Percentiles rank a stretch among this genome's conserved stretches.
These are phyloP conservation scores for Botrytis hyacinthi DNA, from an alignment of 2,329 filamentous ascomycete species.

Conservation along the genomic window DNA sequence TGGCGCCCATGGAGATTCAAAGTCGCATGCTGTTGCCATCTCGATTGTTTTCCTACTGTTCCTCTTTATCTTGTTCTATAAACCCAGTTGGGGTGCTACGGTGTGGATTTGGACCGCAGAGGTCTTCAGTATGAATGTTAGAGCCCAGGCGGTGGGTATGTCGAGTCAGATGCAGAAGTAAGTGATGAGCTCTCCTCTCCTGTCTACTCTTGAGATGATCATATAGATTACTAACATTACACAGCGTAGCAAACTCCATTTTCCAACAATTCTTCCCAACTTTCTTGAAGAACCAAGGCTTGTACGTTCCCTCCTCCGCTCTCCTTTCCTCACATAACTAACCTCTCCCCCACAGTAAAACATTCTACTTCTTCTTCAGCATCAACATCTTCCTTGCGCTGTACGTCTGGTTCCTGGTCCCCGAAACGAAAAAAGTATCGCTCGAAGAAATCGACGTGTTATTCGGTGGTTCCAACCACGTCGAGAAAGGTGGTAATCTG, in stretches of 20 bases:
- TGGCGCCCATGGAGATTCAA: slow-evolving; percentile 33
- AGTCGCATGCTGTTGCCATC: slow-evolving; percentile 53
- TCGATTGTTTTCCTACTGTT: slow-evolving; percentile 66
- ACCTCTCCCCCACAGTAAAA: slow-evolving; percentile 1
- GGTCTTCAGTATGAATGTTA: slow-evolving; percentile 68
- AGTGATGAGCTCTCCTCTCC: not conserved
- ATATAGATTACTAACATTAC: not conserved
- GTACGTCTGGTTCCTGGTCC: slow-evolving; percentile 62
- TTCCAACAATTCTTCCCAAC: slow-evolving; percentile 21
- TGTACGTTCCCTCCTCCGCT: not conserved
- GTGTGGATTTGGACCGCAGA: slow-evolving; percentile 71
- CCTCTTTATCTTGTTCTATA: slow-evolving; percentile 66
- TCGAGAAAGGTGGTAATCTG: not conserved
- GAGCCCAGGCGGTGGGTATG: slow-evolving; percentile 68
- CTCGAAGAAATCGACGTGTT: slow-evolving; percentile 64
- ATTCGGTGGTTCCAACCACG: slow-evolving; percentile 44
- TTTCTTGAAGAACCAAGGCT: slow-evolving; percentile 15
- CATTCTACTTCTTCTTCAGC: slow-evolving; percentile 63
- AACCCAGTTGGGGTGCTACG: slow-evolving; percentile 67
- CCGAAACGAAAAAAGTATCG: slow-evolving; percentile 65
- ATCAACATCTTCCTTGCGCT: slow-evolving; percentile 41
- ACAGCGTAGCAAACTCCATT: slow-evolving; percentile 1
- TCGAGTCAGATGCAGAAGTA: slow-evolving; percentile 33
- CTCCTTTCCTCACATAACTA: not conserved
- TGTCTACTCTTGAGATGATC: not conserved